phyloP scores from a whole-genome alignment of 2,329 filamentous ascomycete genomes.

The Fusarium devonianum region DNA sequence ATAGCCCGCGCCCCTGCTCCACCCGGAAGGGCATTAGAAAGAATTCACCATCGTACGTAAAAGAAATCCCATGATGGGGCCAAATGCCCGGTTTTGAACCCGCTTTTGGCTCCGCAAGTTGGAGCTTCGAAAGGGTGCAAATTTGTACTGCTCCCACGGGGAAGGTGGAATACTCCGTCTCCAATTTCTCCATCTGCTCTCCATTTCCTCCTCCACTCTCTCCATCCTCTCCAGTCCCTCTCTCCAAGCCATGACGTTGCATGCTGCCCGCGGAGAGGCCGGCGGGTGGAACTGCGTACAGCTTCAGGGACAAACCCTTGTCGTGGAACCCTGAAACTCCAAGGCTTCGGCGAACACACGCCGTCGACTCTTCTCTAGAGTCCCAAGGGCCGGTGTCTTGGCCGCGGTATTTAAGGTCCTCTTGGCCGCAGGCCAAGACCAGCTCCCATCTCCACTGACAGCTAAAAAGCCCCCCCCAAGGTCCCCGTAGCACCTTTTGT shows the following conservation, averaged over 20 bases:
- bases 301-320: neutral
- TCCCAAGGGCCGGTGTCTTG: neutral
- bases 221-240: neutral
- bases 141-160: slow-evolving; percentile 3
- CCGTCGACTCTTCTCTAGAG: neutral
- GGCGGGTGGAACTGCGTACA: slow-evolving; percentile 1
- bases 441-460: neutral
- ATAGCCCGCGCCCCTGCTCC: no score
- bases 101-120: no score
- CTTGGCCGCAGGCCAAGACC: neutral
- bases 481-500: no score
- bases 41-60: no score
- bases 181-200: no score
- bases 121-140: no score
- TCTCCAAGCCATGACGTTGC: slow-evolving; percentile 4
- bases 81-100: no score
- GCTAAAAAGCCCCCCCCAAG: neutral
- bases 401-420: neutral
- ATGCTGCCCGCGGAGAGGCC: neutral
- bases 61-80: no score
- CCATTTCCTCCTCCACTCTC: neutral
- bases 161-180: neutral
- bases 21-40: no score
- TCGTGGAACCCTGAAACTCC: neutral
- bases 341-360: neutral